Evolutionary conservation across 2,329 filamentous ascomycete species (phyloP).

Genomic region (Aureobasidium leucospermi): DNA sequence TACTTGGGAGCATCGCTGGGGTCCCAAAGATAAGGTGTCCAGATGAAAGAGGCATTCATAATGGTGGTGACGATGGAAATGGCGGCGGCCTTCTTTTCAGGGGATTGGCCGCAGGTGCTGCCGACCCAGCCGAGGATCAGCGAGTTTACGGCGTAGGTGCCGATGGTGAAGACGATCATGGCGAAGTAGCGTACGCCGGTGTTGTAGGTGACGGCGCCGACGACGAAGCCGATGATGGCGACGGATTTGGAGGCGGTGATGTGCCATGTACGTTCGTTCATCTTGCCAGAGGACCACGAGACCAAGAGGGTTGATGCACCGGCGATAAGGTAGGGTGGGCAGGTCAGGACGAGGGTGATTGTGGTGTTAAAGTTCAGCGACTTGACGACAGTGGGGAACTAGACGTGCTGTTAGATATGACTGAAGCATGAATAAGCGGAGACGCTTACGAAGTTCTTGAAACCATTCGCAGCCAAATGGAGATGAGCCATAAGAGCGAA

Average conservation of each 20-base stretch:
- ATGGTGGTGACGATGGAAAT: constrained; percentile 45
- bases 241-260: constrained; percentile 30
- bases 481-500: constrained; percentile 51
- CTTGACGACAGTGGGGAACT: constrained; percentile 37
- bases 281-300: constrained; percentile 30
- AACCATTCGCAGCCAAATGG: constrained; percentile 47
- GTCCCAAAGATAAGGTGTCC: constrained; percentile 46
- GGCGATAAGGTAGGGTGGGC: constrained; percentile 28
- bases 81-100: constrained; percentile 44
- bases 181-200: constrained; percentile 27
- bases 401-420: not conserved
- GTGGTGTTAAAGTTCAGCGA: constrained; percentile 43
- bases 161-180: constrained; percentile 21
- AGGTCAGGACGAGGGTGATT: constrained; percentile 45
- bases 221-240: constrained; percentile 32
- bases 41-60: constrained; percentile 43
- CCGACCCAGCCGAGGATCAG: constrained; percentile 43
- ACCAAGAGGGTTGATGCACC: constrained; percentile 25
- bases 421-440: not conserved
- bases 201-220: constrained; percentile 31
- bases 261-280: constrained; percentile 35
- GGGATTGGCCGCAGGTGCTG: constrained; percentile 39
- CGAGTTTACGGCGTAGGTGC: constrained; percentile 40
- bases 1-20: constrained; percentile 40
- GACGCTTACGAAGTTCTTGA: constrained; percentile 36